Evolutionary conservation across 352 stramenopile genomes (phyloP), one percentile per base, ranked within the genome.

Genomic region (Pythium rishiriense): DNA sequence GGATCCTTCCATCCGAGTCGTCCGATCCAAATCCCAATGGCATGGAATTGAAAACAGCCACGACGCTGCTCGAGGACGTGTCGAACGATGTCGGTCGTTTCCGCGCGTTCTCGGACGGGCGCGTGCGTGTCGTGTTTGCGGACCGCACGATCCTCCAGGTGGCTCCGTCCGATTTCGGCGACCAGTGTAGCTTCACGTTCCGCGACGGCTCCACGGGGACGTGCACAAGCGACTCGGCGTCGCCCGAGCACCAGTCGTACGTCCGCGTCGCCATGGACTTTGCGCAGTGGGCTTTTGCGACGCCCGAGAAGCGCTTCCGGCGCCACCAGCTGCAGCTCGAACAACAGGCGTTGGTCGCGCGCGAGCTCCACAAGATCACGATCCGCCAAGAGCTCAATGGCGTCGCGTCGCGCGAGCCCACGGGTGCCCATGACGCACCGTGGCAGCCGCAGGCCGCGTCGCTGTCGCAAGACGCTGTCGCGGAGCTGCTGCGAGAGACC

Each of bases 91-190:
- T 62, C 29, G 84, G 84, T 0, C 73, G 78, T 15, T 93, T 93
- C 48, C 83, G 86, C 22, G 79, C 79, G 11, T 93, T 88, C 42
- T 66, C 72, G 19, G 78, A 85, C 52, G 80, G 82, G n/a, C 68
- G 72, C 22, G 72, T 93, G 28, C 85, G 84, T 29, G 81, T 85
- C 43, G 73, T 73, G 21, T 93, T 93, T 43, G 48, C 69, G 12
- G 84, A 94, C 41, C 82, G 86, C 37, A 92, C 86, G 19, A 92
- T 94, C 28, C 64, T 92, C 24, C 72, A 85, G 47, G 64, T 91
- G 24, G 66, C 81, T 5, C 42, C 59, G 1, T 52, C 48, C 24
- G 19, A 41, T n/a, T 49, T 45, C 17, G 55, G 49, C 17, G 71
- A 76, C 5, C 64, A 58, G 21, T 91, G 81, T 52, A 68, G 61